Evolutionary conservation across 2,329 filamentous ascomycete species (phyloP), one percentile per base, ranked within the genome.

Genomic region (Hymenoscyphus fraxineus): DNA sequence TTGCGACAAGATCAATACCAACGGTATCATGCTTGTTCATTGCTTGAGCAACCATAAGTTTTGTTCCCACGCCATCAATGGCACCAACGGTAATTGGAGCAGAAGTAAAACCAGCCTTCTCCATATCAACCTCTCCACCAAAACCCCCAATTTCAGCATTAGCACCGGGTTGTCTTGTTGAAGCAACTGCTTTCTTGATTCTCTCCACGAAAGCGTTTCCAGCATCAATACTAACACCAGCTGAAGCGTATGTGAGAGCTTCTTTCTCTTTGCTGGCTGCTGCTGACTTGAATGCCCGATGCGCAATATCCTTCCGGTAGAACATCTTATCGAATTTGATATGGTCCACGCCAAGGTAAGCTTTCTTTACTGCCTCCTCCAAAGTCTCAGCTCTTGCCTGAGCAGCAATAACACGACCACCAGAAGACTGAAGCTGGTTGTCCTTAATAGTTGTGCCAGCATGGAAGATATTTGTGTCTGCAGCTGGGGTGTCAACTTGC

Each of bases 101-200:
- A 65, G 86, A 82, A 6, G 83, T 80, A 74, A 92, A 96, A 61
- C 91, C 90, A 13, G 91, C 90, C 59, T 85, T 84, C 6, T 87
- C 81, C 15, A 97, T 82, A 75, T 95, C 90, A 66, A 96, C 88
- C 69, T 92, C 87, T 39, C 95, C 95, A 59, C 95, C 95, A 72
- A 99, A 99, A 2, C 95, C 95, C 65, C 95, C 95, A 73, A 99
- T 97, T 60, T 94, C 87, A 63, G 93, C 93, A 76, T 97, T 92
- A 1, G 95, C 92, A 57, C 95, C 95, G 15, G 93, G 87, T 19
- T 93, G 87, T 72, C 85, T 86, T 31, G 95, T 99, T 56, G 91
- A 90, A 35, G 87, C 85, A n/a, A 98, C 94, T 6, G 90, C 91
- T 67, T 87, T 85, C 80, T 96, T 97, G 83, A 99, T 99, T 70